Conservation (phyloP, 176 grass and related monocot species). For the Pontederia crassipes region DNA sequence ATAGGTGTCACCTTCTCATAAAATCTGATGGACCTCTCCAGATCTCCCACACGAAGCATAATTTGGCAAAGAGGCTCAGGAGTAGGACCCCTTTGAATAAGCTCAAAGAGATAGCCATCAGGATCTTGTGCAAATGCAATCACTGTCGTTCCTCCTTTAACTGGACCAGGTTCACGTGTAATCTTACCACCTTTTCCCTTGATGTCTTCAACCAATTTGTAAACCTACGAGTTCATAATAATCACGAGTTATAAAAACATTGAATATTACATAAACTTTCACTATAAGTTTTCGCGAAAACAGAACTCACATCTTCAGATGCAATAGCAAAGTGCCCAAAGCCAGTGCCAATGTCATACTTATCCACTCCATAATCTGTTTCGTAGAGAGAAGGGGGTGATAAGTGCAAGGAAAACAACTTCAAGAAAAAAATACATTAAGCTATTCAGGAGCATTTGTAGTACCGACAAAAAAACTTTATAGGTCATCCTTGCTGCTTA, state of each 20-base stretch:
- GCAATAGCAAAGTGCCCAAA: constrained; percentile 99
- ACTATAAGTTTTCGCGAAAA: neutral
- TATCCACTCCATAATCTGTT: constrained; percentile 85
- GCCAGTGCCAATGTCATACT: constrained; percentile 87
- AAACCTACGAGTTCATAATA: constrained; percentile 29
- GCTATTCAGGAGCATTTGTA: too few species aligned
- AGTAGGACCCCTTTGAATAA: constrained; percentile 80
- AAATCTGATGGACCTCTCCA: constrained; percentile 82
- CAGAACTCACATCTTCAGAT: constrained; percentile 53
- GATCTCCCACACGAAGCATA: constrained; percentile 95
- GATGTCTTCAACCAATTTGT: constrained; percentile 65
- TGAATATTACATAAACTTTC: neutral
- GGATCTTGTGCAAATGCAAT: constrained; percentile 89
- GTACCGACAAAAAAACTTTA: too few species aligned
- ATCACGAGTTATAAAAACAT: neutral
- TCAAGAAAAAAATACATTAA: too few species aligned
- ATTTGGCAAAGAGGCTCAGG: constrained; percentile 93
- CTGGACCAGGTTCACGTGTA: constrained; percentile 88
- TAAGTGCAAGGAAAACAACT: neutral
- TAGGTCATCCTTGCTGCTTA: too few species aligned
- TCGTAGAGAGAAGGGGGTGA: constrained; percentile 3
- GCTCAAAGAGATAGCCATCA: constrained; percentile 83
- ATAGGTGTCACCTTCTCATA: constrained; percentile 64
- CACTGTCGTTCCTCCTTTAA: constrained; percentile 87
- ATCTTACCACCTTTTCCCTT: constrained; percentile 59